A percentile compares a stretch with the other conserved stretches of the same genome.
phyloP scores from a whole-genome alignment of 108 stramenopile genomes.

The Stephanodiscus minutulus region DNA sequence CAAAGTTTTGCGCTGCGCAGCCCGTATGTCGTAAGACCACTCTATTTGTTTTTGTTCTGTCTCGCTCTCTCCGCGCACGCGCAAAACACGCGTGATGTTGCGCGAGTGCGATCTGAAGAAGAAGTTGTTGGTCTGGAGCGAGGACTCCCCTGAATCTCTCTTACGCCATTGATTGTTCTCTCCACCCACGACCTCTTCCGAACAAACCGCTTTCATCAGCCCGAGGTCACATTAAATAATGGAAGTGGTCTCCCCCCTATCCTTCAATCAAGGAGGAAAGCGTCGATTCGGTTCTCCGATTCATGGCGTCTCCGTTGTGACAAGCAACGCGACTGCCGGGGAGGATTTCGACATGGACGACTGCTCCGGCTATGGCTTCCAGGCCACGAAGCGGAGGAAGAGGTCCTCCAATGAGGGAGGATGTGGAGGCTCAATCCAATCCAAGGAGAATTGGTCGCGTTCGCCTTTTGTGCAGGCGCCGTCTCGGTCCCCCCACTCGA shows the following conservation, averaged over 20 bases:
- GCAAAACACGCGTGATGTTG: no score
- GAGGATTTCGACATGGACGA: conserved; percentile 59
- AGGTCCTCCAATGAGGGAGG: conserved; percentile 50
- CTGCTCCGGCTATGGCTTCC: conserved; percentile 46
- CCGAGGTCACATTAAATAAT: conserved; percentile 5
- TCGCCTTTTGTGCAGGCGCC: conserved; percentile 19
- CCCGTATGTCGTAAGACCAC: no score
- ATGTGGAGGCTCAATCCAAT: conserved; percentile 41
- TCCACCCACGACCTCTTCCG: background rate
- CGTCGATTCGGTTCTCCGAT: conserved; percentile 61
- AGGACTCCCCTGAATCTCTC: no score
- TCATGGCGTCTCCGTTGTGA: conserved; percentile 37
- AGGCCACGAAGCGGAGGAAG: conserved; percentile 56
- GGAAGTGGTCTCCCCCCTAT: conserved; percentile 29
- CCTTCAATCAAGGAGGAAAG: conserved; percentile 64
- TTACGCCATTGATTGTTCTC: background rate
- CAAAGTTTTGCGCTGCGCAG: no score
- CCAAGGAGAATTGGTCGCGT: conserved; percentile 28
- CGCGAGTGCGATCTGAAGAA: no score
- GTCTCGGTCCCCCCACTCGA: conserved; percentile 5
- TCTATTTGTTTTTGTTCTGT: no score
- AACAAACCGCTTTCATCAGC: background rate
- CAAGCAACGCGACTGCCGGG: conserved; percentile 9
- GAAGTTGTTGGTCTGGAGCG: no score
- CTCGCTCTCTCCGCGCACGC: no score